These are phyloP conservation scores for Entamoeba nuttalli DNA, from an alignment of 208 protist genomes.

Conservation along the genomic window DNA sequence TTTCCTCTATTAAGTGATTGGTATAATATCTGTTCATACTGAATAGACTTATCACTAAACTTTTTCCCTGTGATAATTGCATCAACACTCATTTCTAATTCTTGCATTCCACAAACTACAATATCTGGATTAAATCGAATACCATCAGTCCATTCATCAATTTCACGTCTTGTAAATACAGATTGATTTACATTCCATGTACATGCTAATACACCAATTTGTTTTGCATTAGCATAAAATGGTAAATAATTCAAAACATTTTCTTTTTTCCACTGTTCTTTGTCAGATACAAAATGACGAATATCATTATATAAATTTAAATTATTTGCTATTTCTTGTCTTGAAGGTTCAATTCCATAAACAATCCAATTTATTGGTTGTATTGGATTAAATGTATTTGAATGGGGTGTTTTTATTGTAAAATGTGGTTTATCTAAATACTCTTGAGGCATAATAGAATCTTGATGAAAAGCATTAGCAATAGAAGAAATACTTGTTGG, in stretches of 20 bases:
- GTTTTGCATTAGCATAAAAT: neutral
- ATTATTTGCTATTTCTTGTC: neutral
- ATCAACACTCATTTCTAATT: neutral
- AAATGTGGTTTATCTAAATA: too few relatives aligned
- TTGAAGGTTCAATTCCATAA: neutral
- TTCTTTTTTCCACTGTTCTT: neutral
- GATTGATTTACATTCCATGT: neutral
- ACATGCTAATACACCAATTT: neutral
- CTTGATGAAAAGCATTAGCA: too few relatives aligned
- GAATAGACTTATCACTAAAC: neutral
- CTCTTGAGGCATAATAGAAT: too few relatives aligned
- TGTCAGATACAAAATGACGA: neutral
- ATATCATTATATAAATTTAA: neutral
- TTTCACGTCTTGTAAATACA: neutral
- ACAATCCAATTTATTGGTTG: neutral
- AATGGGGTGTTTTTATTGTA: too few relatives aligned
- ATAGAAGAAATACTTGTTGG: too few relatives aligned
- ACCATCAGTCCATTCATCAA: neutral
- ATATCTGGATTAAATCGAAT: neutral
- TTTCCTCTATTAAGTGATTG: neutral
- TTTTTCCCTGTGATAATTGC: neutral
- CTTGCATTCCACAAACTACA: neutral
- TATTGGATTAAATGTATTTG: neutral
- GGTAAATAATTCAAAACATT: neutral
- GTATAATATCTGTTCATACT: neutral